Percentiles rank a stretch among this genome's conserved stretches.
These are phyloP conservation scores for Candida anglica DNA, from an alignment of 805 yeast genomes.

Conservation along the genomic window DNA sequence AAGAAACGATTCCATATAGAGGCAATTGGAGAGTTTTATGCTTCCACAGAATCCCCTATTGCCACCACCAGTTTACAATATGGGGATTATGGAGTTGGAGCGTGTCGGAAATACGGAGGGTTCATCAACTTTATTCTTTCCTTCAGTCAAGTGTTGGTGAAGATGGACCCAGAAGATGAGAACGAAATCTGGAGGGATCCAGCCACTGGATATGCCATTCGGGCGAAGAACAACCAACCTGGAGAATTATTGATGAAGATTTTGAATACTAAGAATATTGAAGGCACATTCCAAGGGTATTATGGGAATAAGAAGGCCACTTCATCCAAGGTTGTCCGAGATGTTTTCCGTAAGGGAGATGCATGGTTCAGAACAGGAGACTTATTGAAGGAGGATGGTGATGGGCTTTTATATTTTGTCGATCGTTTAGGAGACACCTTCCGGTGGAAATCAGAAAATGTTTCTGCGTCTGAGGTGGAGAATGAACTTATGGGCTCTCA, in stretches of 20 bases:
- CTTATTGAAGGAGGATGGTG: conserved; percentile 61
- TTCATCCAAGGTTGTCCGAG: conserved; percentile 63
- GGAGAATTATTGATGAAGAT: conserved; percentile 87
- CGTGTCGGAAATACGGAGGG: conserved; percentile 77
- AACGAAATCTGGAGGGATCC: conserved; percentile 67
- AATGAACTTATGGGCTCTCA: conserved; percentile 54
- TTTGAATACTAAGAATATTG: conserved; percentile 57
- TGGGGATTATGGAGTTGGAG: conserved; percentile 82
- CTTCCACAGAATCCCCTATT: conserved; percentile 89
- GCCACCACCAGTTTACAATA: conserved; percentile 78
- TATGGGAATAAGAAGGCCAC: conserved; percentile 77
- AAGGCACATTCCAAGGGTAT: conserved; percentile 84
- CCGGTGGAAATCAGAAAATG: conserved; percentile 96
- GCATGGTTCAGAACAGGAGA: conserved; percentile 92
- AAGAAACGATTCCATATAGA: conserved; percentile 71
- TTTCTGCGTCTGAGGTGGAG: conserved; percentile 90
- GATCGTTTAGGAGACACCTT: conserved; percentile 94
- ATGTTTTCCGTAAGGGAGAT: conserved; percentile 82
- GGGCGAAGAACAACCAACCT: conserved; percentile 58
- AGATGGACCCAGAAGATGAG: conserved; percentile 79
- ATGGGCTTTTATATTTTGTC: conserved; percentile 74
- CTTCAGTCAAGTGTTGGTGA: conserved; percentile 56
- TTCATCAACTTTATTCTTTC: conserved; percentile 49
- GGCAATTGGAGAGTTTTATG: conserved; percentile 86
- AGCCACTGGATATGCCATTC: conserved; percentile 53